Evolutionary conservation across 345 rosid genomes (phyloP), one percentile per base, ranked within the genome.

Genomic region (Viola odorata): DNA sequence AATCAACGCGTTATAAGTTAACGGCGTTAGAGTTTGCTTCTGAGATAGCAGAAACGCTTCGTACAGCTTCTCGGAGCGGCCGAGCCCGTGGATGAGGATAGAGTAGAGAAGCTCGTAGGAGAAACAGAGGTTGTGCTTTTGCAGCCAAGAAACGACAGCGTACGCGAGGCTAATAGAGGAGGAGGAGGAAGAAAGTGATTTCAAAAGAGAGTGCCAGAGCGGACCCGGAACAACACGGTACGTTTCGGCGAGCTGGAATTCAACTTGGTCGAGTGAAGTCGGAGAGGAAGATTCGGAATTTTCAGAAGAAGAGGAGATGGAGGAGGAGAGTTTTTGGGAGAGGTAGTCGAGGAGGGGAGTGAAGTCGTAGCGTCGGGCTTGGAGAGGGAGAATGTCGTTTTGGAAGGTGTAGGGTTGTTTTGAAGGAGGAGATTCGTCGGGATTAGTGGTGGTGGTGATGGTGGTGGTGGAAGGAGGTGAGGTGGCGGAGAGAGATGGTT

Each of bases 101-200:
- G 96, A 90, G 70, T 88, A 90, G 70, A 88, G 96, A 41, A 94
- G 85, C 78, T 94, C 96, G 72, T 86, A 94, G 0, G 99, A 94
- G 81, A 82, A 94, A 65, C 97, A 94, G 67, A 94, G 97, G 40
- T 86, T 88, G 72, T 94, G 97, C 57, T 74, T 85, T 60, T 85
- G 85, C 0, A 94, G 84, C 99, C 99, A 94, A 0, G 85, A 79
- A 54, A 94, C 99, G 13, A 94, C 84, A 7, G 84, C 91, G 79
- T 83, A 94, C 0, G 96, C 95, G 16, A 87, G 66, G 44, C 71
- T 78, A 0, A 82, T 67, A 0, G 96, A 87, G 11, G 79, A 60
- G 0, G 79, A 55, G 4, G 96, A 77, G 9, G 89, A 79, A 51
- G 83, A 82, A 0, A 94, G 79, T 0, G 86, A 73, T 55, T 86